These are phyloP conservation scores for Hyaloperonospora brassicae DNA, from an alignment of 352 stramenopile species.

Conservation along the genomic window DNA sequence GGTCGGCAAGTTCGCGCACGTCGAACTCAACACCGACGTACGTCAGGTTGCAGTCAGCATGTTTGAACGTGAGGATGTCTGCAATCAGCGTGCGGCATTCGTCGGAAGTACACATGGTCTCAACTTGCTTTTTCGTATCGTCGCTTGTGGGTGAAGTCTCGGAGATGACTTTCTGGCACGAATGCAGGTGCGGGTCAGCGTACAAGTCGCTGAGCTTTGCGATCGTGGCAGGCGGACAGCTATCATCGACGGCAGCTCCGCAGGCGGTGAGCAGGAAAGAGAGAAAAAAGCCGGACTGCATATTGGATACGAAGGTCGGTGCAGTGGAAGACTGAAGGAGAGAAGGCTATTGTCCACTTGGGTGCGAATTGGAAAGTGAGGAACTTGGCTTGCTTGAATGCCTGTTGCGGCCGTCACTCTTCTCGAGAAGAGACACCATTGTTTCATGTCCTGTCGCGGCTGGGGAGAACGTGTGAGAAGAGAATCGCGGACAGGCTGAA, in stretches of 20 bases:
- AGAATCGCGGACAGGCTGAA: neutral
- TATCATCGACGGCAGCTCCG: slow-evolving; percentile 16
- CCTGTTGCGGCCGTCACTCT: no score
- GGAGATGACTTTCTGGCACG: slow-evolving; percentile 23
- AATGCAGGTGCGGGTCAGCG: slow-evolving; percentile 21
- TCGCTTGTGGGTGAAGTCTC: slow-evolving; percentile 13
- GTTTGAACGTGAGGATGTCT: no score
- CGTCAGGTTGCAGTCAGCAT: no score
- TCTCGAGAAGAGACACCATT: no score
- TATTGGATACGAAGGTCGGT: slow-evolving; percentile 3
- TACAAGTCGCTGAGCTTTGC: slow-evolving; percentile 25
- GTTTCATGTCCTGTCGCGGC: neutral
- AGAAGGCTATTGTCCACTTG: slow-evolving; percentile 11
- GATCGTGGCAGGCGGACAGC: slow-evolving; percentile 18
- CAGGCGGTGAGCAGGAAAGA: slow-evolving; percentile 14
- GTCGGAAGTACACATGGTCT: no score
- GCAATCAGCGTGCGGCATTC: no score
- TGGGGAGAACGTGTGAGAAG: slow-evolving; percentile 1
- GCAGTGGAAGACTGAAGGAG: neutral
- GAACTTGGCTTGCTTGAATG: neutral
- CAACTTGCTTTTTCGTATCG: neutral
- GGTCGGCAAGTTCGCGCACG: slow-evolving; percentile 2
- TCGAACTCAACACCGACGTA: no score
- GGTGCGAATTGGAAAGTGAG: slow-evolving; percentile 27
- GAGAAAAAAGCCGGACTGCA: slow-evolving; percentile 13